These are phyloP conservation scores for Nakazawaea anatomiae DNA, from an alignment of 805 yeast genomes.

Conservation along the genomic window DNA sequence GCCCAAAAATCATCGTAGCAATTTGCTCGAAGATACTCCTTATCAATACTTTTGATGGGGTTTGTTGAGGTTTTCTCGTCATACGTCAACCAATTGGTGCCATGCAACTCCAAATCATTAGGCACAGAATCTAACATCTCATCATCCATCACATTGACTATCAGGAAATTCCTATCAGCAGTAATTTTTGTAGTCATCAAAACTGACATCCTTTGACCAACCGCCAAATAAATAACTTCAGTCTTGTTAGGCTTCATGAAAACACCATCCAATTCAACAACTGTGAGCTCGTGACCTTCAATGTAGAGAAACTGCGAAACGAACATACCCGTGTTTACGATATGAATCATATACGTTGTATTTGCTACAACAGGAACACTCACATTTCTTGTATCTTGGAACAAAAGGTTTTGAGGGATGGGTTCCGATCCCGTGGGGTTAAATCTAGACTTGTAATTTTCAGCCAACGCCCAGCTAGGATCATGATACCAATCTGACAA, in stretches of 20 bases:
- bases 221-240: slow-evolving; percentile 56
- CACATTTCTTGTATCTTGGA: slow-evolving; percentile 58
- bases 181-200: slow-evolving; percentile 49
- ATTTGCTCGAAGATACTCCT: slow-evolving; percentile 46
- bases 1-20: slow-evolving; percentile 43
- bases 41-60: slow-evolving; percentile 58
- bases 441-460: slow-evolving; percentile 51
- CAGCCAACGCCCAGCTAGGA: slow-evolving; percentile 38
- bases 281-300: slow-evolving; percentile 65
- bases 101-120: slow-evolving; percentile 43
- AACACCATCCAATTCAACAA: slow-evolving; percentile 74
- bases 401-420: slow-evolving; percentile 58
- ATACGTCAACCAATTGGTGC: slow-evolving; percentile 53
- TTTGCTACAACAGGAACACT: slow-evolving; percentile 51
- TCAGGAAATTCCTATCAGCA: slow-evolving; percentile 44
- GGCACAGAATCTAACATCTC: slow-evolving; percentile 71
- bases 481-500: slow-evolving; percentile 63
- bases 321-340: slow-evolving; percentile 65
- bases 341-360: slow-evolving; percentile 58
- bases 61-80: slow-evolving; percentile 29
- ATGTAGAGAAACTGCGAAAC: slow-evolving; percentile 65
- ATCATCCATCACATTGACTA: slow-evolving; percentile 57
- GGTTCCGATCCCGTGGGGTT: slow-evolving; percentile 89
- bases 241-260: slow-evolving; percentile 53
- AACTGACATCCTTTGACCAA: slow-evolving; percentile 79